These are phyloP conservation scores for Colletotrichum nymphaeae DNA, from an alignment of 2,329 filamentous ascomycete species.

Conservation along the genomic window DNA sequence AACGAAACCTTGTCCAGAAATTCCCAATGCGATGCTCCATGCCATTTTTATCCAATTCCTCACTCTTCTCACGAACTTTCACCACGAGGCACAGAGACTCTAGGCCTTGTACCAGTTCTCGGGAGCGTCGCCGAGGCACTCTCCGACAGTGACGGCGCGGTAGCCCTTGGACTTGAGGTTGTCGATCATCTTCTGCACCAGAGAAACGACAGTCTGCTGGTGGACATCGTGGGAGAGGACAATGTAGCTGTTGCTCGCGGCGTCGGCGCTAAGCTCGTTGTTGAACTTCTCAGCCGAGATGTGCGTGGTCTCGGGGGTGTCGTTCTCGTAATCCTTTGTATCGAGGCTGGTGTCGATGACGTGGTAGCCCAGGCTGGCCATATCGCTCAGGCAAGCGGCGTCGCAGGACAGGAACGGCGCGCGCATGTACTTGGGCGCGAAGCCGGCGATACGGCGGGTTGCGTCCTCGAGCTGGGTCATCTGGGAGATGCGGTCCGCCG, in stretches of 20 bases:
- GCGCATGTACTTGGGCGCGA: constrained; percentile 56
- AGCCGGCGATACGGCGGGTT: constrained; percentile 54
- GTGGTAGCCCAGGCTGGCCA: constrained; percentile 61
- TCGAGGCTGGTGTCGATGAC: constrained; percentile 68
- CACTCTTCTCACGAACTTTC: not conserved
- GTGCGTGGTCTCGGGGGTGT: constrained; percentile 60
- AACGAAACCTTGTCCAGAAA: too few species aligned
- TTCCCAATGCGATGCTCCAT: not conserved
- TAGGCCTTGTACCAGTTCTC: constrained; percentile 59
- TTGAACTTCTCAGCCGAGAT: constrained; percentile 53
- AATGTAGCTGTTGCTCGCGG: constrained; percentile 52
- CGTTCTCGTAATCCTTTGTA: constrained; percentile 70
- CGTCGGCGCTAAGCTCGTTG: constrained; percentile 36
- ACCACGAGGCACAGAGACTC: too few species aligned
- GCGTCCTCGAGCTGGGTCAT: constrained; percentile 59
- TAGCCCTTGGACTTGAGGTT: constrained; percentile 54
- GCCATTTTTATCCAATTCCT: too few species aligned
- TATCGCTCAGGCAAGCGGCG: constrained; percentile 34
- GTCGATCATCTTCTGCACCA: constrained; percentile 50
- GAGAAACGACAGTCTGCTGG: constrained; percentile 43
- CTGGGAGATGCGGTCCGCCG: constrained; percentile 48
- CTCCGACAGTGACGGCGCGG: constrained; percentile 64
- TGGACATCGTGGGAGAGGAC: constrained; percentile 66
- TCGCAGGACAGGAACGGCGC: constrained; percentile 57
- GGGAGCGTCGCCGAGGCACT: constrained; percentile 62